phyloP scores from a whole-genome alignment of 352 stramenopile species.

The Pythium pyrilobum region DNA sequence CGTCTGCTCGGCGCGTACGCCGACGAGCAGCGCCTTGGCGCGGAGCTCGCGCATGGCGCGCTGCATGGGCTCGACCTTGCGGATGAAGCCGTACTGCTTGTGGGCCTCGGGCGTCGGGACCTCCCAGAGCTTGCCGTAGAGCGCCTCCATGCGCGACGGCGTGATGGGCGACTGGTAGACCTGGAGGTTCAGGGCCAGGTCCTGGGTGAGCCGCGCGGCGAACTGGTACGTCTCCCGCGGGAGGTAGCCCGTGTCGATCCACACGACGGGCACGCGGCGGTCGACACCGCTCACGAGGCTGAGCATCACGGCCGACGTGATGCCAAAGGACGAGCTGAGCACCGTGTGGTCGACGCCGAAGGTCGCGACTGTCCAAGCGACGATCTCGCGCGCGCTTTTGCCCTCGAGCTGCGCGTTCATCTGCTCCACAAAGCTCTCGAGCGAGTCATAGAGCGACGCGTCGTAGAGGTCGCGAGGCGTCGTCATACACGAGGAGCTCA shows the following conservation, averaged over 20 bases:
- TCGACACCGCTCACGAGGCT: constrained; percentile 55
- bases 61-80: constrained; percentile 87
- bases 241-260: constrained; percentile 84
- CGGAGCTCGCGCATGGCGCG: constrained; percentile 55
- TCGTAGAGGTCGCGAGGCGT: constrained; percentile 26
- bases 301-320: constrained; percentile 84
- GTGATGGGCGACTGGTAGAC: constrained; percentile 76
- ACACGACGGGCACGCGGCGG: constrained; percentile 62
- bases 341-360: constrained; percentile 54
- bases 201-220: constrained; percentile 50
- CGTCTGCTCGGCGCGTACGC: constrained; percentile 78
- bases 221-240: constrained; percentile 84
- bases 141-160: constrained; percentile 75
- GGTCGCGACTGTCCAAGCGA: constrained; percentile 63
- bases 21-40: constrained; percentile 61
- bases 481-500: constrained; percentile 2
- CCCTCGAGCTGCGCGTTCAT: constrained; percentile 51
- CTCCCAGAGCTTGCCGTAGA: constrained; percentile 84
- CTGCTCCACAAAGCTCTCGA: constrained; percentile 58
- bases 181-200: constrained; percentile 62
- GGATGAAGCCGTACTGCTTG: constrained; percentile 72
- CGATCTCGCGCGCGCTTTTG: constrained; percentile 56
- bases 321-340: constrained; percentile 84
- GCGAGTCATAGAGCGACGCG: constrained; percentile 37
- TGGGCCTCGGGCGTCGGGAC: constrained; percentile 64